Evolutionary conservation across 257 asterid genomes (phyloP).

Genomic region (Striga asiatica): DNA sequence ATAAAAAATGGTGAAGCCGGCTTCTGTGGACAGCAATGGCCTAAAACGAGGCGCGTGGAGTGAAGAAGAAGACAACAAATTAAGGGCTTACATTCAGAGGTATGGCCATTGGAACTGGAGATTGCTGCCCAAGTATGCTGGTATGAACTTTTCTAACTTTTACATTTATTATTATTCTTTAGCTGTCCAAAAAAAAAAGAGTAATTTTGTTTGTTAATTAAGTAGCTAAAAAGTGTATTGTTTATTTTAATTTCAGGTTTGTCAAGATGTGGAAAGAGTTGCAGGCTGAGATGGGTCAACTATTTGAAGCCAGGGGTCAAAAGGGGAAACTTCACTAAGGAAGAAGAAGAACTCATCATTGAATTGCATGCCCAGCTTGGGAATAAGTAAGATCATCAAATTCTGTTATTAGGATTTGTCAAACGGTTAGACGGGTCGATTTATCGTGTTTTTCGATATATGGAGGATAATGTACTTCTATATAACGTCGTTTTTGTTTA

Average conservation of each 20-base stretch:
- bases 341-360: conserved; percentile 18
- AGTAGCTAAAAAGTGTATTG: not conserved
- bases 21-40: conserved; percentile 27
- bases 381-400: conserved; percentile 19
- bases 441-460: too few relatives aligned
- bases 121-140: conserved; percentile 25
- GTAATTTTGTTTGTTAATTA: not conserved
- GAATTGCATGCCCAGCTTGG: conserved; percentile 21
- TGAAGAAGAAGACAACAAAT: conserved; percentile 29
- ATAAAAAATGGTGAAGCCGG: conserved; percentile 39
- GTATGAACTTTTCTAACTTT: not conserved
- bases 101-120: conserved; percentile 39
- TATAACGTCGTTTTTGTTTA: too few relatives aligned
- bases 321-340: conserved; percentile 19
- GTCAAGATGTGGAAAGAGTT: conserved; percentile 29
- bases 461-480: too few relatives aligned
- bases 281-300: conserved; percentile 27
- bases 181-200: too few relatives aligned
- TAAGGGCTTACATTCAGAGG: conserved; percentile 24
- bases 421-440: too few relatives aligned
- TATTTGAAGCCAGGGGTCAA: conserved; percentile 26
- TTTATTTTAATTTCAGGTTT: conserved; percentile 11
- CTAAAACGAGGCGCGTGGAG: conserved; percentile 31
- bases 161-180: too few relatives aligned
- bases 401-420: too few relatives aligned